Evolutionary conservation across 1,139 yeast genomes (phyloP), one percentile per base, ranked within the genome.

Genomic region (Suhomyces bribrorum): DNA sequence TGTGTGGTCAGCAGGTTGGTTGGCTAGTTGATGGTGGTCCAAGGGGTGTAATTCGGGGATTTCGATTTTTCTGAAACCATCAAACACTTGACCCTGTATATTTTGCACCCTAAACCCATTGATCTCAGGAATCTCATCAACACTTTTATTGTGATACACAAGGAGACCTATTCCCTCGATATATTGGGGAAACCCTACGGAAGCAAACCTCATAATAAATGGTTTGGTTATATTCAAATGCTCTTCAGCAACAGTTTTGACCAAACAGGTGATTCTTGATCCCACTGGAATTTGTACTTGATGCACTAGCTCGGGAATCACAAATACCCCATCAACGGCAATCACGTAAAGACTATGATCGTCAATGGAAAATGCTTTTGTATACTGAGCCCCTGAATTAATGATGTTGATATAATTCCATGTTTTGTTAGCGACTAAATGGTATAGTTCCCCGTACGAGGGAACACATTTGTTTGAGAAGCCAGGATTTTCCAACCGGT

Each of bases 351-450:
- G 33, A n/a, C 49, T 50, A 38, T 66, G 72, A 36, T 59, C 66
- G 40, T 66, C 72, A 26, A 66, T 61, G 5, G 66, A 60, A 35
- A 66, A 58, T 7, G 57, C 52, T 46, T 63, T 62, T 26, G 60
- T 57, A 41, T 56, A 57, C 40, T 59, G 66, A 8, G 67, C 66
- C 1, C 70, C 71, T 23, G 62, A 50, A 38, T 66, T 65, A 32
- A 62, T 46, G 14, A 66, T 38, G 36, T 59, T 62, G 24, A 65
- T 36, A 34, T 55, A 58, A 29, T 56, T 55, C 62, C 62, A 59
- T 14, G 12, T 15, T 11, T 18, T 28, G 5, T 56, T 46, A 5
- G 63, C 55, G 30, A 40, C 52, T 29, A 54, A 40, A n/a, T 47
- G 44, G 38, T 48, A 59, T 18, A 53, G 38, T 5, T 50, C 56